Evolutionary conservation across 352 stramenopile species (phyloP).

Genomic region (Phytopythium ostracodes): DNA sequence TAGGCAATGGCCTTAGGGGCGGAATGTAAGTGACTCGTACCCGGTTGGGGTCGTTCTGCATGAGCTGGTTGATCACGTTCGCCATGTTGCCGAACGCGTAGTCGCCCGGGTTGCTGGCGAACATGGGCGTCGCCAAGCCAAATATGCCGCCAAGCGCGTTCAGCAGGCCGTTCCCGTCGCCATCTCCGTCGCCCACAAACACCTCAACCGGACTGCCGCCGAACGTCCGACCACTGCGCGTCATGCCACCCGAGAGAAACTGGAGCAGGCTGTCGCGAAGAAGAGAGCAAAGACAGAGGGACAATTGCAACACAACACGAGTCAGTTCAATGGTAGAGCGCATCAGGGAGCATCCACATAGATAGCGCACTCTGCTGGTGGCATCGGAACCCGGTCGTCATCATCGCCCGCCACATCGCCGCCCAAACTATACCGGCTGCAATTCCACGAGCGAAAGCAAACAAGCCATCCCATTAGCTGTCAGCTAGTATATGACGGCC

Average conservation of each 20-base stretch:
- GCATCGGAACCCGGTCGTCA: not conserved
- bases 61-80: constrained; percentile 85
- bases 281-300: not conserved
- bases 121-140: constrained; percentile 20
- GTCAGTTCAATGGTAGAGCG: not conserved
- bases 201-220: constrained; percentile 72
- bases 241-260: constrained; percentile 29
- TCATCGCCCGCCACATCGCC: not conserved
- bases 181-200: constrained; percentile 61
- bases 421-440: not conserved
- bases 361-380: not conserved
- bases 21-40: constrained; percentile 19
- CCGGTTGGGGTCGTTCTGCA: constrained; percentile 85
- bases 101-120: constrained; percentile 67
- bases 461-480: not conserved
- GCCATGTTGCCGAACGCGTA: constrained; percentile 85
- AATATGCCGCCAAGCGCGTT: constrained; percentile 62
- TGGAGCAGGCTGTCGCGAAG: constrained; percentile 34
- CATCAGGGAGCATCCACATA: not conserved
- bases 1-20: not conserved
- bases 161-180: constrained; percentile 42
- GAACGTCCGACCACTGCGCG: constrained; percentile 46
- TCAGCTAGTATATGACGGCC: not conserved
- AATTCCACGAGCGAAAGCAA: not conserved
- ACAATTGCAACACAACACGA: no score